Conservation (phyloP, 164 flowering plant genomes). For the Warburgia ugandensis region DNA sequence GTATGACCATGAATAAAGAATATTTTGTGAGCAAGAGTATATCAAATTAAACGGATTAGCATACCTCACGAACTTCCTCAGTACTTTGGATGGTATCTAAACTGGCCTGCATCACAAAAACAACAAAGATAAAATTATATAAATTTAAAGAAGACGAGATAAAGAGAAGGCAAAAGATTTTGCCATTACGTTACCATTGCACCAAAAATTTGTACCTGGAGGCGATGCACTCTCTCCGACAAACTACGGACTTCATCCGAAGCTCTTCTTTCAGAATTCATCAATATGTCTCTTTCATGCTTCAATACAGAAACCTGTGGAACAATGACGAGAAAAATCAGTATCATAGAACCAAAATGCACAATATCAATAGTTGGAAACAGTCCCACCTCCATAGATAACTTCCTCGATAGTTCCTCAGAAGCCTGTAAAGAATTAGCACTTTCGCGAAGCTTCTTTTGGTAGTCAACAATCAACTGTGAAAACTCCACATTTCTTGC, state of each 20-base stretch:
- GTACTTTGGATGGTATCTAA: constrained; percentile 76
- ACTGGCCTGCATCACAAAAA: constrained; percentile 46
- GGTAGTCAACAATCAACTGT: constrained; percentile 71
- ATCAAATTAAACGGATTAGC: not conserved
- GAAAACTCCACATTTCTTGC: constrained; percentile 86
- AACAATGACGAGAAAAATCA: constrained; percentile 6
- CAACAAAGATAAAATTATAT: not conserved
- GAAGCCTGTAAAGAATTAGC: constrained; percentile 51
- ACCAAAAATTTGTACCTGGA: constrained; percentile 49
- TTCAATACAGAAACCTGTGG: constrained; percentile 61
- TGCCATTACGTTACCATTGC: not conserved
- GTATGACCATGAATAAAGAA: not conserved
- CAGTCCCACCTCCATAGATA: constrained; percentile 63
- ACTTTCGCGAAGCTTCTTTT: constrained; percentile 66
- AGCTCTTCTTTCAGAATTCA: constrained; percentile 81
- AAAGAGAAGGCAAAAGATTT: not conserved
- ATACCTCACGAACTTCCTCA: constrained; percentile 79
- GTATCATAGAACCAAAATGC: not conserved
- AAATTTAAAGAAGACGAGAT: not conserved
- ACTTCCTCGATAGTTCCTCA: constrained; percentile 68
- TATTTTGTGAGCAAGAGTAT: not conserved
- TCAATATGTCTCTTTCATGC: constrained; percentile 66
- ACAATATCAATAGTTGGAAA: not conserved
- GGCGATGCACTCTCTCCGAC: constrained; percentile 68
- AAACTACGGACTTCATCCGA: constrained; percentile 69